Percentiles rank a stretch among this genome's conserved stretches.
Evolutionary conservation across 306 rosid genomes (phyloP).

Genomic region (Malus orientalis): DNA sequence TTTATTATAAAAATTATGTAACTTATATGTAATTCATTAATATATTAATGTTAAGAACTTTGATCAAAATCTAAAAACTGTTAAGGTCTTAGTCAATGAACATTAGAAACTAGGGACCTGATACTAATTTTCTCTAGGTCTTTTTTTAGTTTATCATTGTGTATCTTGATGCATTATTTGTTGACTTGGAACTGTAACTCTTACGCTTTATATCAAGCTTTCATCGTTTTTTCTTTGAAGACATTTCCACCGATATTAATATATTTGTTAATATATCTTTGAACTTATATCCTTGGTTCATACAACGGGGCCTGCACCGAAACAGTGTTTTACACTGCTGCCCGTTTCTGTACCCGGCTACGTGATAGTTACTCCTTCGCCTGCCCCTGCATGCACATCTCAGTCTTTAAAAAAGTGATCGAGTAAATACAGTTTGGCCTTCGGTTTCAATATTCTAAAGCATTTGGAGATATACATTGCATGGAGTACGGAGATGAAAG

Average conservation of each 20-base stretch:
- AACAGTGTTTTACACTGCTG: too few relatives aligned
- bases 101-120: too few relatives aligned
- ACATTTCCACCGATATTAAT: too few relatives aligned
- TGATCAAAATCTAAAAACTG: too few relatives aligned
- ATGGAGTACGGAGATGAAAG: conserved; percentile 3
- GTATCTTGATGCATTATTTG: not conserved
- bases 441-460: conserved; percentile 8
- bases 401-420: not conserved
- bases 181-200: not conserved
- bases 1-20: too few relatives aligned
- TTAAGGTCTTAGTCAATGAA: too few relatives aligned
- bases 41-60: too few relatives aligned
- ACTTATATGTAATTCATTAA: too few relatives aligned
- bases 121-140: too few relatives aligned
- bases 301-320: not conserved
- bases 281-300: not conserved
- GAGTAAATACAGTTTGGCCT: conserved; percentile 4
- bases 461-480: conserved; percentile 13
- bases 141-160: not conserved
- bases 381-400: conserved; percentile 1
- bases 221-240: too few relatives aligned
- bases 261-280: too few relatives aligned
- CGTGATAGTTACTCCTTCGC: not conserved
- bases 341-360: not conserved
- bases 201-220: not conserved